phyloP scores from a whole-genome alignment of 305 asterid species.

The Fraxinus floribunda region DNA sequence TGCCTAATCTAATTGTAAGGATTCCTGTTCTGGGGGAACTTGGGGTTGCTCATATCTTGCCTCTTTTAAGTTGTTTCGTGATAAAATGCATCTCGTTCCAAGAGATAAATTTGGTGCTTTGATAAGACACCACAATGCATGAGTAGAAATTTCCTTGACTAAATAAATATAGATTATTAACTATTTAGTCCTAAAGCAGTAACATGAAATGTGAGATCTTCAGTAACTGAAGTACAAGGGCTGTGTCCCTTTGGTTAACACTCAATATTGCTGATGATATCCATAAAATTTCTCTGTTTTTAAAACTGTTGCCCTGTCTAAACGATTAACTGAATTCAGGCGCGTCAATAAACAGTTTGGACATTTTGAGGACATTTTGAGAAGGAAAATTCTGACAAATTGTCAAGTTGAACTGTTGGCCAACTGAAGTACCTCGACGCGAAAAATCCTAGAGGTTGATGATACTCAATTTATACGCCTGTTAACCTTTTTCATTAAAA shows the following conservation, averaged over 20 bases:
- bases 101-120: background rate
- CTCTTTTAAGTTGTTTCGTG: background rate
- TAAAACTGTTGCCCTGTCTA: background rate
- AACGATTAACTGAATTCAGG: background rate
- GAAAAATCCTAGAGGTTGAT: background rate
- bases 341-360: background rate
- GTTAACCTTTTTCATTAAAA: background rate
- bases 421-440: background rate
- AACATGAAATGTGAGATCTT: background rate
- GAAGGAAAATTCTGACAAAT: background rate
- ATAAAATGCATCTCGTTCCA: background rate
- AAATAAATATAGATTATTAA: background rate
- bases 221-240: background rate
- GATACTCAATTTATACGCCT: background rate
- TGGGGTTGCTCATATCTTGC: background rate
- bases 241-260: background rate
- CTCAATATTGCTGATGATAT: background rate
- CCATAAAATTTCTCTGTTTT: background rate
- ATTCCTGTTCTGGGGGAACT: background rate
- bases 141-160: background rate
- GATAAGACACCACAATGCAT: background rate
- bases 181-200: background rate
- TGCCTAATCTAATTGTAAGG: background rate
- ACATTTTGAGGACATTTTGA: background rate
- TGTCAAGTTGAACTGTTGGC: background rate